Conservation (phyloP, 2,329 filamentous ascomycete species). For the Pyrenochaeta sp. region DNA sequence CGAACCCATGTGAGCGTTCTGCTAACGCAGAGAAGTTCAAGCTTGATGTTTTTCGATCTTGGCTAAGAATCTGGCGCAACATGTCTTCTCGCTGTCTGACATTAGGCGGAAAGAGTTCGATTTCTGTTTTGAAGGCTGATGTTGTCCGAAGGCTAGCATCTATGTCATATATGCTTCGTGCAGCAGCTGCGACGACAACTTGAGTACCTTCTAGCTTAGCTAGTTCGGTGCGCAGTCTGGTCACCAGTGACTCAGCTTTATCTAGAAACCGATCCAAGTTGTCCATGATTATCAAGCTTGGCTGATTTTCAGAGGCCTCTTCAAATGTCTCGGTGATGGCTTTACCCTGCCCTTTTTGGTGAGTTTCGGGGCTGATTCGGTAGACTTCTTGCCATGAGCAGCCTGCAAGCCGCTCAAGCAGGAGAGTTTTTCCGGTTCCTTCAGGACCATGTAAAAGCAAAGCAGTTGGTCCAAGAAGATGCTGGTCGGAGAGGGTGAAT, state of each 20-base stretch:
- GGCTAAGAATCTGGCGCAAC: constrained; percentile 57
- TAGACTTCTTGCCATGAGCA: constrained; percentile 75
- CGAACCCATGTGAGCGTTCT: constrained; percentile 85
- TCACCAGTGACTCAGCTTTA: constrained; percentile 39
- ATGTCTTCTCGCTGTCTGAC: constrained; percentile 75
- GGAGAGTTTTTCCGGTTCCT: constrained; percentile 83
- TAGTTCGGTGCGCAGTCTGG: constrained; percentile 43
- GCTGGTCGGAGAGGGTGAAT: constrained; percentile 22
- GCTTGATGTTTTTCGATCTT: constrained; percentile 60
- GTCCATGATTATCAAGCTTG: constrained; percentile 82
- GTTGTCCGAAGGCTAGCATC: constrained; percentile 71
- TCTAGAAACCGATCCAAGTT: constrained; percentile 70
- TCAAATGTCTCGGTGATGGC: constrained; percentile 73
- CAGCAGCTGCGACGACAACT: constrained; percentile 78
- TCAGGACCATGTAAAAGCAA: constrained; percentile 81
- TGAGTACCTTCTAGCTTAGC: constrained; percentile 62
- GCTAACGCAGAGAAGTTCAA: constrained; percentile 64
- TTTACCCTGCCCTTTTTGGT: constrained; percentile 55
- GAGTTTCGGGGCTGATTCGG: constrained; percentile 60
- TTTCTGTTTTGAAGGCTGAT: constrained; percentile 70
- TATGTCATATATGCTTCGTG: constrained; percentile 75
- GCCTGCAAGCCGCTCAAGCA: constrained; percentile 71
- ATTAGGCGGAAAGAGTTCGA: constrained; percentile 81
- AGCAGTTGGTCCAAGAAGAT: constrained; percentile 55
- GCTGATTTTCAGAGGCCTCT: constrained; percentile 71